Conservation (phyloP, 176 grass and related monocot genomes). For the Dendrocalamus sinicus region DNA sequence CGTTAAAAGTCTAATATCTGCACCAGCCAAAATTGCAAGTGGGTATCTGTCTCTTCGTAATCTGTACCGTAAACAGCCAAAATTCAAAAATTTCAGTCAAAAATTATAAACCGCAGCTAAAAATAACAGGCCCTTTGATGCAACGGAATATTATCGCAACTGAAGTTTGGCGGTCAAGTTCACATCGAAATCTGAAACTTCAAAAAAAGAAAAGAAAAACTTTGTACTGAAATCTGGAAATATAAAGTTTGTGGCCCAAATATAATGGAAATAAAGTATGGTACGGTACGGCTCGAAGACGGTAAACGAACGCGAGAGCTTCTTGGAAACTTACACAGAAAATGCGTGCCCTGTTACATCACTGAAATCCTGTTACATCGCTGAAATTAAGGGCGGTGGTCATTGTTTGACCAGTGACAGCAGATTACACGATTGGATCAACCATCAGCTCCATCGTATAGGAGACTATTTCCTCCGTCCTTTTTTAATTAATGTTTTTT, state of each 20-base stretch:
- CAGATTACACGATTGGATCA: background rate
- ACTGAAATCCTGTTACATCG: background rate
- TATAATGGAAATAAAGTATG: background rate
- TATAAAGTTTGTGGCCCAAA: too few species aligned
- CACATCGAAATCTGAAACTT: background rate
- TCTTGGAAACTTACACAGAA: background rate
- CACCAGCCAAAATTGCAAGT: too few species aligned
- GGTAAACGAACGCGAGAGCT: background rate
- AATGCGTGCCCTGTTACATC: background rate
- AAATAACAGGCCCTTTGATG: too few species aligned
- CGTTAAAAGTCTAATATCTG: too few species aligned
- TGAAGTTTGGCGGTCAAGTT: background rate
- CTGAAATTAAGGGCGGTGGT: background rate
- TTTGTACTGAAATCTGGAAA: background rate
- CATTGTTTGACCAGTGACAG: background rate
- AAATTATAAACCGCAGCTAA: too few species aligned
- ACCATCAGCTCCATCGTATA: too few species aligned
- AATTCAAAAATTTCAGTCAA: too few species aligned
- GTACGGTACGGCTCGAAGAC: background rate
- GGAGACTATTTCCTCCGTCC: too few species aligned
- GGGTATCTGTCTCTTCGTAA: too few species aligned
- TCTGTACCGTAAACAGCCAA: too few species aligned
- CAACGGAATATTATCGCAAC: too few species aligned
- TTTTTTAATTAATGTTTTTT: too few species aligned
- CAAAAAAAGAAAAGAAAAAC: background rate